Percentiles rank a stretch among this genome's conserved stretches.
phyloP scores from a whole-genome alignment of 2,329 filamentous ascomycete species.

The Fonsecaea nubica region DNA sequence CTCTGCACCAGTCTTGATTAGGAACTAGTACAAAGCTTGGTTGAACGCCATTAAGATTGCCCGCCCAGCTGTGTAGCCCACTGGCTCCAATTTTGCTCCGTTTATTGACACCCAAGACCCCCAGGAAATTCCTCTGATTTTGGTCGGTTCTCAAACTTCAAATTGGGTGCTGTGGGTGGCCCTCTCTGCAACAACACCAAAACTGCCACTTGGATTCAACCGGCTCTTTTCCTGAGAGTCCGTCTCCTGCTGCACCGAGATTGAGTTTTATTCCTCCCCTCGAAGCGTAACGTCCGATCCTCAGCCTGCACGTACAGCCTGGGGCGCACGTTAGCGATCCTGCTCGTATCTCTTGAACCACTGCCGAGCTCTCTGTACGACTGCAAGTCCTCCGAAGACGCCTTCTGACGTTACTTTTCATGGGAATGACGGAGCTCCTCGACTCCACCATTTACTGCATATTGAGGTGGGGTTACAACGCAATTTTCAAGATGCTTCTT shows the following conservation, averaged over 20 bases:
- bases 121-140: not conserved
- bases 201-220: not conserved
- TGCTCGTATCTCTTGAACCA: not conserved
- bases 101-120: not conserved
- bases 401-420: not conserved
- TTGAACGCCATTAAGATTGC: slow-evolving; percentile 39
- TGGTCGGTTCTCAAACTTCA: slow-evolving; percentile 6
- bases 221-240: not conserved
- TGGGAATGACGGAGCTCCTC: not conserved
- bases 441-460: not conserved
- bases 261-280: not conserved
- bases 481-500: not conserved
- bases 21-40: slow-evolving; percentile 33
- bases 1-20: slow-evolving; percentile 12
- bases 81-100: not conserved
- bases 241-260: not conserved
- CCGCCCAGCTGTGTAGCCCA: not conserved
- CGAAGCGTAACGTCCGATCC: not conserved
- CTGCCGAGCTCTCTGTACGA: not conserved
- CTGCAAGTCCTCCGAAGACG: not conserved
- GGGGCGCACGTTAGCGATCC: too few species aligned
- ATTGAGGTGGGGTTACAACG: not conserved
- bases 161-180: not conserved
- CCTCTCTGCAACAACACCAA: not conserved
- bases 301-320: not conserved